Evolutionary conservation across 768 basidiomycete species (phyloP), one percentile per base, ranked within the genome.

Genomic region (Amanita thiersii): DNA sequence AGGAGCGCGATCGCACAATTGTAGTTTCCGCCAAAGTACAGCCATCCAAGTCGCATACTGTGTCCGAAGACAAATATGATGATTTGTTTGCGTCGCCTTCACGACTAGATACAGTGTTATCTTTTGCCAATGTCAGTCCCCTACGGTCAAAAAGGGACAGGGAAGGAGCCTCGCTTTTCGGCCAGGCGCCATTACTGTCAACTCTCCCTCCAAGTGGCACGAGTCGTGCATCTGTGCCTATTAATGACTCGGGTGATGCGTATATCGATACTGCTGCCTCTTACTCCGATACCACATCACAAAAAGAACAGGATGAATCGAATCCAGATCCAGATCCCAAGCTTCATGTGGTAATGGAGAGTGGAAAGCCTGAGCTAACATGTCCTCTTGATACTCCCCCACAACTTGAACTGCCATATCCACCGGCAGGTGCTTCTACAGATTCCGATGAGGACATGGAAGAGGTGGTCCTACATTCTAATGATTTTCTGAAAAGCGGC

Each of bases 1-100:
- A 11, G 9, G 14, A 11, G n/a, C 19, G 32, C 28, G 30, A 29
- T 34, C 14, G 46, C 46, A 42, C 44, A 29, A 34, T 47, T 30
- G 25, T 44, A 30, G 35, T 42, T 45, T 37, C 52, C 29, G 41
- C 24, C 38, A 9, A 18, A 8, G 12, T 4, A 19, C 10, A 11
- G 7, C 24, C 33, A 31, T 29, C 42, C 32, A 21, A 45, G 37
- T 26, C 47, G 19, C 18, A 45, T 3, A 31, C 39, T 31, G 12
- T 21, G 9, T 30, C 29, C 29, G 53, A 56, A 1, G 52, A 60
- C 11, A 7, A 15, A 11, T 9, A 3, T 15, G 20, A 20, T 19
- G 55, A 56, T 6, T 30, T 31, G 3, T 52, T 50, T 18, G 43
- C 39, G 12, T 52, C 56, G 7, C 52, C 54, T 32, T 38, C 44